These are phyloP conservation scores for Curvularia spicifera DNA, from an alignment of 2,329 filamentous ascomycete species.

Conservation along the genomic window DNA sequence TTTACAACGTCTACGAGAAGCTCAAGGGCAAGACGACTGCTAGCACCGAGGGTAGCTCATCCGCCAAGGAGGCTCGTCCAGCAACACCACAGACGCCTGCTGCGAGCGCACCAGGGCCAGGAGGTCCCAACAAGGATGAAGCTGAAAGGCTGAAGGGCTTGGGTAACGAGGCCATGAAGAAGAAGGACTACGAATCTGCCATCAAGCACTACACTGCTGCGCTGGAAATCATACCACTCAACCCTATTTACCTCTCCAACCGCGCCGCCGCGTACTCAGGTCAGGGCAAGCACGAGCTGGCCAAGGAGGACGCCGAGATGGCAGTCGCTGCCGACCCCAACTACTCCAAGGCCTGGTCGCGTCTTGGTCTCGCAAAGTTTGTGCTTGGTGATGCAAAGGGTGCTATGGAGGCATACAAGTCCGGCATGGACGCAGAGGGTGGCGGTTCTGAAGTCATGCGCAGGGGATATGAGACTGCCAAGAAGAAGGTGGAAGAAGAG, in stretches of 20 bases:
- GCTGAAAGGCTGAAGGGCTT: constrained; percentile 88
- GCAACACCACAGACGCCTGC: constrained; percentile 49
- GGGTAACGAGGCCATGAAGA: constrained; percentile 93
- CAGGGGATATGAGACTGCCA: constrained; percentile 94
- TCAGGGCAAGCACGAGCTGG: constrained; percentile 80
- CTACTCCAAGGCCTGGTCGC: constrained; percentile 97
- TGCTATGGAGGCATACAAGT: constrained; percentile 91
- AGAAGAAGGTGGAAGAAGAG: constrained; percentile 83
- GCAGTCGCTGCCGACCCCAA: constrained; percentile 85
- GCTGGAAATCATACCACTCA: constrained; percentile 77
- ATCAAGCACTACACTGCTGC: constrained; percentile 90
- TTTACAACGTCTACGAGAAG: constrained; percentile 97
- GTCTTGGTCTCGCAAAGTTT: constrained; percentile 88
- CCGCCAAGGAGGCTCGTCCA: constrained; percentile 51
- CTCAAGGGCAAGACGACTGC: constrained; percentile 70
- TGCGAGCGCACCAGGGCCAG: constrained; percentile 41
- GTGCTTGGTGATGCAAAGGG: constrained; percentile 89
- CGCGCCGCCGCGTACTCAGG: constrained; percentile 92
- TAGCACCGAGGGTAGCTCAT: constrained; percentile 53
- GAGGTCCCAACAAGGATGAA: constrained; percentile 70
- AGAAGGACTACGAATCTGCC: constrained; percentile 84
- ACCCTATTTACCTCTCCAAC: constrained; percentile 97
- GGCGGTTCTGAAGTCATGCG: constrained; percentile 97
- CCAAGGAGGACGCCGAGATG: constrained; percentile 86
- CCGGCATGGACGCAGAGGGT: constrained; percentile 92